Base-by-base conservation (phyloP, 169 alveolate genomes). In the Plasmodium coatneyi region DNA sequence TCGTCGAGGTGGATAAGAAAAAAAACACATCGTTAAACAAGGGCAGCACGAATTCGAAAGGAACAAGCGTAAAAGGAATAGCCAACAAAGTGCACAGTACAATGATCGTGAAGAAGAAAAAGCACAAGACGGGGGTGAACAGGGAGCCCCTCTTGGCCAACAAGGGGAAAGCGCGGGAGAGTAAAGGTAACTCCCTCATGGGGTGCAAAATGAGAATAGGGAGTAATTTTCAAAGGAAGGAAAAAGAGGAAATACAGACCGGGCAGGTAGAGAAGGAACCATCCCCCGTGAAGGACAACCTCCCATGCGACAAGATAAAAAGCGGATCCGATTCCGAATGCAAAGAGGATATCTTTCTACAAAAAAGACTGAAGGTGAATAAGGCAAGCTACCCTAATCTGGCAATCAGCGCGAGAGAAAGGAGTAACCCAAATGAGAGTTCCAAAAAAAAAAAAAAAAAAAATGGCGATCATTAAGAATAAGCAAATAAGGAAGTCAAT, bases 401-500 rank as follows among this genome's bases (percentile, higher is more conserved):
- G 66, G n/a, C 19, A 10, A 54, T 36, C 7, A 25, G 19, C 43
- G n/a, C 16, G 1, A 66, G 41, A 16, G n/a, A 66, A 66, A 66
- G 30, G 41, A 22, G 10, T 66, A 5, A 28, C n/a, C 14, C 76
- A 66, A 86, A 12, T 22, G 66, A 49, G 30, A 80, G 36, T 72
- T 10, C 32, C 32, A 5, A 83, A 32, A 71, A 83, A 54, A 41
- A 46, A 25, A 52, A 83, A n/a, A 71, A 22, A 41, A 46, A 71
- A 36, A 60, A 71, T 83, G 83, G 25, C 14, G 41, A 56, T 30
- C 46, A 71, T 71, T 19, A 86, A 74, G 49, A 76, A 74, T 52
- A 86, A 86, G 32, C 43, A 46, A 34, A 74, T 74, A 86, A 86
- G 80, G 32, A 86, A 78, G 60, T 74, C 82, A n/a, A 78, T 86